Evolutionary conservation across 768 basidiomycete species (phyloP), one percentile per base, ranked within the genome.

Genomic region (Auriscalpium microsporum): DNA sequence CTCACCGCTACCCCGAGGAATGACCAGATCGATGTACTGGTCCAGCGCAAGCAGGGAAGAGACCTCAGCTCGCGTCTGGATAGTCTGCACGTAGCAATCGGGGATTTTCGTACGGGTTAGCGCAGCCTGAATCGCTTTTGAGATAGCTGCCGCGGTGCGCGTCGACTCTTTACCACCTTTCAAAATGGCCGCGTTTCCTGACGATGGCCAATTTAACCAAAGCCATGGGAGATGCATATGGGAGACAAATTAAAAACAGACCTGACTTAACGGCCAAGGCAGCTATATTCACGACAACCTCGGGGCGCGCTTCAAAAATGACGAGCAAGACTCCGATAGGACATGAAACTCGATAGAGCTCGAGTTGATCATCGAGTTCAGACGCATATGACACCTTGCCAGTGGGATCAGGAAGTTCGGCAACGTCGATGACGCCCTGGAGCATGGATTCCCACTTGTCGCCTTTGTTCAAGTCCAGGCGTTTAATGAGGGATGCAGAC

Each of bases 91-190:
- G 69, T 93, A 96, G 4, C 86, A 80, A 10, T 72, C 72, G 0
- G 92, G 90, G 5, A 97, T 74, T 2, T 80, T 70, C 0, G 94
- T 91, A 48, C 79, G 80, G 2, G 80, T 71, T 28, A 98, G 74
- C 1, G 91, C 94, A 11, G 76, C 68, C 14, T 87, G 81, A 62
- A 98, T 97, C 47, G 90, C 82, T 59, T 81, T 73, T 2, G 92
- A 81, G 36, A 99, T 80, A 28, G 93, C 73, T 6, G 75, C 68
- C 3, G 92, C 80, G 1, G 96, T 96, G 55, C 82, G 74, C 48
- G 81, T 80, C 4, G 95, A 97, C 68, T 99, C 96, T 67, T 95
- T 97, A 7, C 96, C 96, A 10, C 96, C 95, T 71, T 99, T 98
- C 34, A 98, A 73, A 56, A 99, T 98, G 9, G 94, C 95, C 19